Base-by-base conservation (phyloP, 805 yeast genomes). In the Saturnispora kantuleensis region DNA sequence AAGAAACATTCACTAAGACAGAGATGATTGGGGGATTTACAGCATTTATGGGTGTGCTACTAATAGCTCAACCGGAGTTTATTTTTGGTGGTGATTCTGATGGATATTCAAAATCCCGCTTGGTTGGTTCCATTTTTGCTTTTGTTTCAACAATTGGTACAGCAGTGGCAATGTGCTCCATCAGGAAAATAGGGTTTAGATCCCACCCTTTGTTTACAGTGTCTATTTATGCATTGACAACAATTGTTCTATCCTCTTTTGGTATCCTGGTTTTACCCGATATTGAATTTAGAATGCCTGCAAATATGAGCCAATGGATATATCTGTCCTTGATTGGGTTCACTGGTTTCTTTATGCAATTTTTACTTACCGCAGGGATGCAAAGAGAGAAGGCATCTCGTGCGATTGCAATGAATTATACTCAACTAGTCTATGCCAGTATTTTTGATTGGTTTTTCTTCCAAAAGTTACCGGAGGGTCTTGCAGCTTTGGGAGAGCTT, bases 181-280 rank as follows among this genome's bases (percentile, higher is more conserved):
- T 88, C 45, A 69, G 95, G 33, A 77, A 74, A 50, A 82, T 89
- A 33, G 95, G 95, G 18, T 74, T 73, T 42, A 64, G 75, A 34
- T 93, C 87, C 1, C 95, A 87, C 61, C 87, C 96, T 0, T 67
- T 88, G 21, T 60, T 87, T 35, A 77, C 86, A 18, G 96, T 88
- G 2, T 74, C 85, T 42, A 82, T 81, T 57, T 86, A 83, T 63
- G 79, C 96, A 0, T 63, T 79, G 34, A 66, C 72, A 38, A 74
- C 84, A 10, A 67, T 76, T 17, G 49, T 83, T 1, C 68, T 81
- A 1, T 71, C 89, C 2, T 58, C 71, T 11, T 38, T 69, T 4
- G 76, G 78, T 11, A 69, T 84, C 12, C 17, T 77, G 0, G 50
- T 75, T 0, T 58, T 76, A 1, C 90, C 94, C 1, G 71, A 77